Base-by-base conservation (phyloP, 164 flowering plant genomes). In the Litsea cubeba region DNA sequence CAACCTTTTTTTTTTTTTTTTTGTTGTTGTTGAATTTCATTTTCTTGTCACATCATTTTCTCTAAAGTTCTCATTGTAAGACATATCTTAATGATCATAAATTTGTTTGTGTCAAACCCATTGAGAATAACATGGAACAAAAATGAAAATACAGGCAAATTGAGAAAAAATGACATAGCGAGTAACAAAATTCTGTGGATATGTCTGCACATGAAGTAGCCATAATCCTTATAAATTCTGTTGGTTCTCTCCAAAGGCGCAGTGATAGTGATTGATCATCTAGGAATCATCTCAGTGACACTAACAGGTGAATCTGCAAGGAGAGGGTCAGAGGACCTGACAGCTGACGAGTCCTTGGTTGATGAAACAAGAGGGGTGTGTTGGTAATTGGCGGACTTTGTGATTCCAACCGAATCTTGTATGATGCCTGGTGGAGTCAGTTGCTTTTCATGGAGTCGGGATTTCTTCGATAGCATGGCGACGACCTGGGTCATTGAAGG, bases 401-500 rank as follows among this genome's bases (percentile, higher is more conserved):
- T 72, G 25, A 8, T 11, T 11, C 76, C 70, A 15, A 30, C 32
- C 50, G 78, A 74, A 57, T 74, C 86, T 50, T 82, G 75, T 71
- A 86, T 87, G 82, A 83, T 83, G 60, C 94, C 94, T 1, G 97
- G 97, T 62, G 91, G 82, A 22, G 87, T 81, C 17, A 91, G 83
- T 65, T 82, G 78, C 74, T 86, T 78, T 82, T 91, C 97, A 62
- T 91, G 89, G 54, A 91, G 83, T 58, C 82, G 79, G 20, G 83
- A 80, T 60, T 84, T 79, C 75, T 76, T 88, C 1, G 94, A 81
- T 49, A 91, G 89, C 97, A 91, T 89, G 51, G 84, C 83, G 20
- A 90, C 79, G 12, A 90, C 93, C 72, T 89, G 92, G 71, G 87
- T 83, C 97, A 92, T 92, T 62, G 74, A 58, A 18, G 97, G 97